phyloP scores from a whole-genome alignment of 2,329 filamentous ascomycete genomes.

The Macroventuria anomochaeta region DNA sequence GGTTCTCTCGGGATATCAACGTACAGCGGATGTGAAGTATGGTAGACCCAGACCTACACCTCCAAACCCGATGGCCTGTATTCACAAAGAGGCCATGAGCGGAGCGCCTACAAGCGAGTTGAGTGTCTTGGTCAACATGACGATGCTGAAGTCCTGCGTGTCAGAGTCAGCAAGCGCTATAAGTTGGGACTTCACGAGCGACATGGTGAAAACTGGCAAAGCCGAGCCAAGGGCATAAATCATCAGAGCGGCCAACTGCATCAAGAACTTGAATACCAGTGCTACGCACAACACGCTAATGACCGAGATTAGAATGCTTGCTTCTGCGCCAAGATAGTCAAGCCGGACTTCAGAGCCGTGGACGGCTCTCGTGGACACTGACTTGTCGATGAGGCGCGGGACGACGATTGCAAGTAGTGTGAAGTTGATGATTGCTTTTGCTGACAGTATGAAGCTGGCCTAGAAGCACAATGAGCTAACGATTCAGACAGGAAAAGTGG shows the following conservation, averaged over 20 bases:
- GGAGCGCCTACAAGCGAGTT: slow-evolving; percentile 47
- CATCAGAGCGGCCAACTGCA: slow-evolving; percentile 43
- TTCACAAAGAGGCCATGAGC: slow-evolving; percentile 47
- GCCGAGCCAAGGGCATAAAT: slow-evolving; percentile 49
- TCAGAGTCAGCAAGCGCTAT: slow-evolving; percentile 37
- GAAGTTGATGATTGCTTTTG: slow-evolving; percentile 48
- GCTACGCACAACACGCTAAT: slow-evolving; percentile 45
- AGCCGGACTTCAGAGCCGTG: slow-evolving; percentile 38
- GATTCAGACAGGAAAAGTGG: not conserved
- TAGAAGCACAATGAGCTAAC: slow-evolving; percentile 1
- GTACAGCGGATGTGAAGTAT: slow-evolving; percentile 31
- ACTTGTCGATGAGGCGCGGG: slow-evolving; percentile 41
- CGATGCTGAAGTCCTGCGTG: slow-evolving; percentile 47
- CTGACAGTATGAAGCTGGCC: slow-evolving; percentile 48
- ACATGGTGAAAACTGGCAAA: slow-evolving; percentile 49
- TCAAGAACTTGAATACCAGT: slow-evolving; percentile 40
- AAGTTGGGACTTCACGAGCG: slow-evolving; percentile 44
- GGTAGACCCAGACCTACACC: slow-evolving; percentile 43
- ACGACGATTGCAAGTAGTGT: slow-evolving; percentile 42
- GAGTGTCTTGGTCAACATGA: slow-evolving; percentile 47
- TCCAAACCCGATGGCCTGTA: slow-evolving; percentile 44
- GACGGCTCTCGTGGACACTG: slow-evolving; percentile 30
- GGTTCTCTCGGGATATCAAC: not conserved
- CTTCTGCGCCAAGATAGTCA: slow-evolving; percentile 41
- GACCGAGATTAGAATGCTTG: slow-evolving; percentile 43